phyloP scores from a whole-genome alignment of 75 land plant species.

The Pinus tabuliformis region DNA sequence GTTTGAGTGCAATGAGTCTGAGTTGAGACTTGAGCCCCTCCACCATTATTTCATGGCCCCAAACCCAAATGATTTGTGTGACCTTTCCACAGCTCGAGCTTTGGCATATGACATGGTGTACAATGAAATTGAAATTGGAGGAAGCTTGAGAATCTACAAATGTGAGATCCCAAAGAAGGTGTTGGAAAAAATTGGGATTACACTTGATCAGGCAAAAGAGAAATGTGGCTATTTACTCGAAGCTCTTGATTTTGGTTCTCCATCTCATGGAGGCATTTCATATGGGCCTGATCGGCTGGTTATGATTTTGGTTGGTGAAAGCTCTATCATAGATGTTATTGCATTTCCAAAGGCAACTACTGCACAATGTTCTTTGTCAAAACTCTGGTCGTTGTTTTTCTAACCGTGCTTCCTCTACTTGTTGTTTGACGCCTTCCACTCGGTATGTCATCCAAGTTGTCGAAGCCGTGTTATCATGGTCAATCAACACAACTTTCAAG shows the following conservation, averaged over 20 bases:
- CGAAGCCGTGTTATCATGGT: too few relatives aligned
- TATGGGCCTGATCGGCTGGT: slow-evolving; percentile 93
- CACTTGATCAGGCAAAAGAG: slow-evolving; percentile 77
- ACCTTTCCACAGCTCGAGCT: too few relatives aligned
- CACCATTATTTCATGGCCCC: too few relatives aligned
- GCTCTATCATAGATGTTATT: slow-evolving; percentile 94
- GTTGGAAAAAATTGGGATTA: slow-evolving; percentile 74
- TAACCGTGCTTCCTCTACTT: too few relatives aligned
- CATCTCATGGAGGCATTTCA: slow-evolving; percentile 98
- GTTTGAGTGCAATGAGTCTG: slow-evolving; percentile 90
- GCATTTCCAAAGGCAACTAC: slow-evolving; percentile 97
- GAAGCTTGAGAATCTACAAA: slow-evolving; percentile 91
- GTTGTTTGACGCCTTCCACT: too few relatives aligned
- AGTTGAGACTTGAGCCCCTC: slow-evolving; percentile 67
- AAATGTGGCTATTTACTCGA: slow-evolving; percentile 94
- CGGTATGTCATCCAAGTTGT: too few relatives aligned
- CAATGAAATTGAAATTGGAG: slow-evolving; percentile 83
- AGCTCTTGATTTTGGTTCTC: slow-evolving; percentile 93
- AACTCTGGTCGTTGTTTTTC: too few relatives aligned
- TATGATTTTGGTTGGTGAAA: slow-evolving; percentile 88
- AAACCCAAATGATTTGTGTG: too few relatives aligned
- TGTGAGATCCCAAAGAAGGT: slow-evolving; percentile 86
- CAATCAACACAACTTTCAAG: too few relatives aligned
- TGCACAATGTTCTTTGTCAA: slow-evolving; percentile 82
- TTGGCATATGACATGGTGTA: too few relatives aligned